Evolutionary conservation across 1,284 basidiomycete genomes (phyloP).

Genomic region (Cutaneotrichosporon sp.): DNA sequence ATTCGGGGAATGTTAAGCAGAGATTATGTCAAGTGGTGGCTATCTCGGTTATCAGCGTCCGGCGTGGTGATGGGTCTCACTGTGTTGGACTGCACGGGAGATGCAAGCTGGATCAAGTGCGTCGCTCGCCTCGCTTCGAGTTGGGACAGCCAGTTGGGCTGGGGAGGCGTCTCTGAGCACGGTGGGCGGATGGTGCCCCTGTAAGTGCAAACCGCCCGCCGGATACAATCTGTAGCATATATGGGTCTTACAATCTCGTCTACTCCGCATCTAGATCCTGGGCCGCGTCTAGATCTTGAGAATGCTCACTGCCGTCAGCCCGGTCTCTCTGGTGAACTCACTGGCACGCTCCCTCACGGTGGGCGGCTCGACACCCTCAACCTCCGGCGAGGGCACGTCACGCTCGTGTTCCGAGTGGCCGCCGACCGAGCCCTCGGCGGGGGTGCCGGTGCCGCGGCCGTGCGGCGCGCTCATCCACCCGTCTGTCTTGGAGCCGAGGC

Average conservation of each 20-base stretch:
- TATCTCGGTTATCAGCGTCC: too few relatives aligned
- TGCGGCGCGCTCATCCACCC: slow-evolving; percentile 33
- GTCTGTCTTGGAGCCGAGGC: slow-evolving; percentile 25
- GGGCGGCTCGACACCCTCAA: background rate
- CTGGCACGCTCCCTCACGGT: slow-evolving; percentile 16
- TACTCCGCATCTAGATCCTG: too few relatives aligned
- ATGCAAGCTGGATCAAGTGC: too few relatives aligned
- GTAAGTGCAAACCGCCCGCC: background rate
- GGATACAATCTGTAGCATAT: background rate
- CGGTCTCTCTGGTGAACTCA: slow-evolving; percentile 9
- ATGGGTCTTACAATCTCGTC: slow-evolving; percentile 1
- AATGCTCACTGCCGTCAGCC: slow-evolving; percentile 20
- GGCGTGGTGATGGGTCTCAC: too few relatives aligned
- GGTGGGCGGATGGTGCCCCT: too few relatives aligned
- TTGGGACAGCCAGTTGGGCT: too few relatives aligned
- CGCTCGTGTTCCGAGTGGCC: background rate
- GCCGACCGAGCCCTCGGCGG: slow-evolving; percentile 7
- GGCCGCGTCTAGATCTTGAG: slow-evolving; percentile 18
- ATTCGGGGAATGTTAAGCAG: too few relatives aligned
- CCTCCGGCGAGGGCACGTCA: slow-evolving; percentile 1
- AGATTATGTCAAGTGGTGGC: too few relatives aligned
- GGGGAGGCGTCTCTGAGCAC: too few relatives aligned
- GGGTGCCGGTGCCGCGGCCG: slow-evolving; percentile 19
- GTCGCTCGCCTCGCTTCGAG: too few relatives aligned
- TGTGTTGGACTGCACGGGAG: too few relatives aligned